Percentiles rank a stretch among this genome's conserved stretches.
phyloP scores from a whole-genome alignment of 176 grass and related monocot genomes.

The Cocos nucifera region DNA sequence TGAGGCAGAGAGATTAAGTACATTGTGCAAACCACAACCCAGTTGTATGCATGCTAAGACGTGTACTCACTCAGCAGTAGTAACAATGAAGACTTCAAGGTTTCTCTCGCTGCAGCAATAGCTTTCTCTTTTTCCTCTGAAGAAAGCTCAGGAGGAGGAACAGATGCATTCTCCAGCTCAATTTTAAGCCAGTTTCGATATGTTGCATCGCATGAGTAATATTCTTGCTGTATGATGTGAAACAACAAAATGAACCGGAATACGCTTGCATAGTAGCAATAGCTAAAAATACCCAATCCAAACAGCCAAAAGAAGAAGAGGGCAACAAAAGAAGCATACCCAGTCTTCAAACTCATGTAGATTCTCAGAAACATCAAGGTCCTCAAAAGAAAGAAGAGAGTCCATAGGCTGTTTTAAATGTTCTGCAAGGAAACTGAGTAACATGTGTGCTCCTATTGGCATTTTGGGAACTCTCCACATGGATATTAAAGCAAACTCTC shows the following conservation, averaged over 20 bases:
- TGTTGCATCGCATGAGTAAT: slow-evolving; percentile 93
- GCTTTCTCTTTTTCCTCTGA: slow-evolving; percentile 73
- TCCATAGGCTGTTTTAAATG: slow-evolving; percentile 83
- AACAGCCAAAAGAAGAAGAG: background rate
- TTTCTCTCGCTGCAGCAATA: slow-evolving; percentile 64
- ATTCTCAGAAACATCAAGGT: slow-evolving; percentile 68
- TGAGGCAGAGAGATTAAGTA: no score
- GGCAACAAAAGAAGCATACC: slow-evolving; percentile 39
- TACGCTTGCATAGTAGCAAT: background rate
- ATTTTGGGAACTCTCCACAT: slow-evolving; percentile 82
- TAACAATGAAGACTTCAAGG: slow-evolving; percentile 58
- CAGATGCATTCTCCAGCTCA: slow-evolving; percentile 58
- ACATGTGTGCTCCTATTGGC: slow-evolving; percentile 81
- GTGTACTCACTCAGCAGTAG: slow-evolving; percentile 61
- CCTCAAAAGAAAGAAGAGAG: slow-evolving; percentile 46
- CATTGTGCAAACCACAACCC: no score
- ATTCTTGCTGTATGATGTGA: slow-evolving; percentile 56
- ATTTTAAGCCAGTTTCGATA: slow-evolving; percentile 92
- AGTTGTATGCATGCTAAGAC: no score
- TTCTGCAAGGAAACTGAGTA: slow-evolving; percentile 90
- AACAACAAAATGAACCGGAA: slow-evolving; percentile 17
- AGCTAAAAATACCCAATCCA: slow-evolving; percentile 1
- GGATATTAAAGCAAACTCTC: slow-evolving; percentile 92
- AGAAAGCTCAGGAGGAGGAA: slow-evolving; percentile 79
- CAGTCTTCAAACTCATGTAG: slow-evolving; percentile 89